These are phyloP conservation scores for Suzukiozyma palmioleophila DNA, from an alignment of 1,139 yeast genomes.

Conservation along the genomic window DNA sequence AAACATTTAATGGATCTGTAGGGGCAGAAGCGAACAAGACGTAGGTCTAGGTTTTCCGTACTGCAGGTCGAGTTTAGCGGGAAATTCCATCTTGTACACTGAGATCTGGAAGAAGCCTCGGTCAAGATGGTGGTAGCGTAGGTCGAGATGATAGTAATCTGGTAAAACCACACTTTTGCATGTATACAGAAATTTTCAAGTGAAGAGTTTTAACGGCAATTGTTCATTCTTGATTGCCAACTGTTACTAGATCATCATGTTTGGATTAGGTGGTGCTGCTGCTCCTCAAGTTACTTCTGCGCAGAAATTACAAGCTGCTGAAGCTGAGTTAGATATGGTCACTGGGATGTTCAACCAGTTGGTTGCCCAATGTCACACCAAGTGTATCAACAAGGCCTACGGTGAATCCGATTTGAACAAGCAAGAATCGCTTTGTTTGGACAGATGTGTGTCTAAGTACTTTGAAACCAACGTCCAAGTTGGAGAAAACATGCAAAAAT, in stretches of 20 bases:
- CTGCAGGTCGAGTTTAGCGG: too few relatives aligned
- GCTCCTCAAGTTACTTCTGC: constrained; percentile 70
- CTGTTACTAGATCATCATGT: constrained; percentile 23
- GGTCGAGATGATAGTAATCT: too few relatives aligned
- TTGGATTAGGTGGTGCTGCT: constrained; percentile 82
- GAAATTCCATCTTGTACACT: too few relatives aligned
- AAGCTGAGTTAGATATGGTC: constrained; percentile 94
- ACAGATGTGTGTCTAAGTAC: constrained; percentile 95
- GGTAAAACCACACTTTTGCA: too few relatives aligned
- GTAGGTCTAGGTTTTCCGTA: too few relatives aligned
- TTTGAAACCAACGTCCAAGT: constrained; percentile 95
- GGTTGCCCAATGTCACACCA: constrained; percentile 80
- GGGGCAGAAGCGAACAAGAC: too few relatives aligned
- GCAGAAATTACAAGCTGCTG: constrained; percentile 68
- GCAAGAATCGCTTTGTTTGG: constrained; percentile 87
- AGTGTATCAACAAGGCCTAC: constrained; percentile 72
- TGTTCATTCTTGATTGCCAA: not conserved
- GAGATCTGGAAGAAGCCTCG: too few relatives aligned
- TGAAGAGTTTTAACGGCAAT: constrained; percentile 1
- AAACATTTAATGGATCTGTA: too few relatives aligned
- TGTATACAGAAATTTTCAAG: not conserved
- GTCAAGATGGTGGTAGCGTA: too few relatives aligned
- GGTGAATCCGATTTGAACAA: constrained; percentile 74
- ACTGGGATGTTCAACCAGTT: constrained; percentile 94
- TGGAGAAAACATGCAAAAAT: constrained; percentile 82